Base-by-base conservation (phyloP, 2,329 filamentous ascomycete species). In the Fusarium sp. region DNA sequence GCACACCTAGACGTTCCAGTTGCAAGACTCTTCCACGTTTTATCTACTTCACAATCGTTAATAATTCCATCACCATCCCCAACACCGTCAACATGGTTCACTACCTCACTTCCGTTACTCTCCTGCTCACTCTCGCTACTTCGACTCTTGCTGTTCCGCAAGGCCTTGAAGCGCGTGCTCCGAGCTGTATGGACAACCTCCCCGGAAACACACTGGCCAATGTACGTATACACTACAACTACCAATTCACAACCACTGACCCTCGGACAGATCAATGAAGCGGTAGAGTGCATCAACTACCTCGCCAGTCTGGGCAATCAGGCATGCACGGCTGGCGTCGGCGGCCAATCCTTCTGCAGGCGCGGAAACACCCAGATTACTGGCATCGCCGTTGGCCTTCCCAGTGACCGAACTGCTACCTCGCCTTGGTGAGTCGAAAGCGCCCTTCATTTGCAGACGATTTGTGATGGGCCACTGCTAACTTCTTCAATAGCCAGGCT, bases 281-380 rank as follows among this genome's bases (percentile, higher is more conserved):
- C 69, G 8, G 69, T 69, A 0, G 41, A 45, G 3, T 73, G 70
- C 18, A 73, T 72, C 48, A 41, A 69, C 35, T 72, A 69, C 24
- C 50, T 72, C 7, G 70, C 70, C 37, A 66, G 70, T 7, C 69
- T 72, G 6, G 67, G 65, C 7, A 13, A 20, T 2, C 56, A 72
- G 18, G 13, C 45, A 1, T 72, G 70, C 4, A 52, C 59, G 9
- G 69, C 54, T 5, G 50, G 45, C 2, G 37, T 73, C 35, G 52
- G 69, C 0, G 70, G 59, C 6, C 29, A 31, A 2, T 65, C 65
- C 1, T 72, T 59, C n/a, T 72, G 70, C 20, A 24, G 70, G 13
- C 69, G 69, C 2, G 70, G 70, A 37, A 29, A 72, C 27, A 72
- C 70, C 0, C 69, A 72, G 43, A 72, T 72, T 18, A 70, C 65